These are phyloP conservation scores for Suillus americanus DNA, from an alignment of 768 basidiomycete species.

Conservation along the genomic window DNA sequence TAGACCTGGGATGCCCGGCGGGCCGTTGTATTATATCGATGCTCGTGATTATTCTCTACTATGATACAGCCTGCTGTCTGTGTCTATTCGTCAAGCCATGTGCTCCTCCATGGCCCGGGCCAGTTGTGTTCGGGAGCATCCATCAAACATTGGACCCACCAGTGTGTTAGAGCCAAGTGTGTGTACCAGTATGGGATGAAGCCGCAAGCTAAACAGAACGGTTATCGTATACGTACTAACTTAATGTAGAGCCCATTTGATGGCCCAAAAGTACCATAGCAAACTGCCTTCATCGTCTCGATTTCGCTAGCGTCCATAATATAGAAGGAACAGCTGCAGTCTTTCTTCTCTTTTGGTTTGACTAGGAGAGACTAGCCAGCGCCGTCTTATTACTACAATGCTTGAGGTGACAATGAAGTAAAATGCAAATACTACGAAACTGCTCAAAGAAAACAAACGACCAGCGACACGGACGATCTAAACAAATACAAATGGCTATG, in stretches of 20 bases:
- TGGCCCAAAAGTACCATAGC: too few relatives aligned
- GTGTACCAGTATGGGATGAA: too few relatives aligned
- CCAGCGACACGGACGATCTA: background rate
- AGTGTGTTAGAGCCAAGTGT: background rate
- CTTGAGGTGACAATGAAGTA: background rate
- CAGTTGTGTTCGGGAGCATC: background rate
- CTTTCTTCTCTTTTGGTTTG: too few relatives aligned
- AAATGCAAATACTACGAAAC: background rate
- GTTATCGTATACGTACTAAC: background rate
- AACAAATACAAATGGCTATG: conserved; percentile 26
- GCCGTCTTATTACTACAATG: background rate
- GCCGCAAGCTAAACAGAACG: too few relatives aligned
- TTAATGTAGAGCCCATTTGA: too few relatives aligned
- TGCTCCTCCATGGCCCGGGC: background rate
- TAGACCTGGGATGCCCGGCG: too few relatives aligned
- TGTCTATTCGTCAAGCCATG: background rate
- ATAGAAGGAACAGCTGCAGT: too few relatives aligned
- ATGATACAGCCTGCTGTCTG: background rate
- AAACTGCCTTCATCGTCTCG: background rate
- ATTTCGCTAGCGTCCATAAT: too few relatives aligned
- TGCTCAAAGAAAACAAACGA: background rate
- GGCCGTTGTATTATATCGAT: too few relatives aligned
- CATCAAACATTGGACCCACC: background rate
- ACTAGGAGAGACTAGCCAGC: too few relatives aligned
- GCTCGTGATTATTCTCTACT: too few relatives aligned